These are phyloP conservation scores for Salix koriyanagi DNA, from an alignment of 345 rosid genomes.

Conservation along the genomic window DNA sequence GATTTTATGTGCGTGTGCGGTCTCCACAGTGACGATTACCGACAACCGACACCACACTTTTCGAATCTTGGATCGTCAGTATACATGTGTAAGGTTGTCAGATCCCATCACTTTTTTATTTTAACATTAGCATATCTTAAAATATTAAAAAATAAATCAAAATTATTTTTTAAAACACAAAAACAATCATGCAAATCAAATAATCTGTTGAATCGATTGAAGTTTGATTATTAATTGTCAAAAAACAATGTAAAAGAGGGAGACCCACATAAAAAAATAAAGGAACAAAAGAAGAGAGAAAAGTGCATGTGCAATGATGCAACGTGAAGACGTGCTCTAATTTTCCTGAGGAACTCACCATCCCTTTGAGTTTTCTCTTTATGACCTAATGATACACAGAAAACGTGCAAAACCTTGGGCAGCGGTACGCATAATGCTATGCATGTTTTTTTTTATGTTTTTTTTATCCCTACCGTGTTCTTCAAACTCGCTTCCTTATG, in stretches of 20 bases:
- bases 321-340: not conserved
- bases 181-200: not conserved
- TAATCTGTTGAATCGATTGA: too few species aligned
- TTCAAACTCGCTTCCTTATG: not conserved
- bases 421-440: not conserved
- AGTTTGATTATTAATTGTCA: too few species aligned
- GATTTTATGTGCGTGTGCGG: too few species aligned
- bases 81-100: too few species aligned
- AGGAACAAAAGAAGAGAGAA: not conserved
- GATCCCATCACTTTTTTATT: not conserved
- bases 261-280: not conserved
- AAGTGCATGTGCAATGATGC: not conserved
- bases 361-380: not conserved
- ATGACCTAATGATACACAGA: not conserved
- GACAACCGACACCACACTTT: not conserved
- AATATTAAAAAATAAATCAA: too few species aligned
- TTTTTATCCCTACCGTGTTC: not conserved
- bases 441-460: not conserved
- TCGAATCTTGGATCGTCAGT: not conserved
- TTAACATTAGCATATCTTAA: too few species aligned
- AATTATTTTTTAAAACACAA: too few species aligned
- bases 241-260: not conserved
- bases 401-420: not conserved
- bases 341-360: not conserved
- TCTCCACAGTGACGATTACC: too few species aligned